These are phyloP conservation scores for Lepraria neglecta DNA, from an alignment of 495 filamentous ascomycete genomes.

Conservation along the genomic window DNA sequence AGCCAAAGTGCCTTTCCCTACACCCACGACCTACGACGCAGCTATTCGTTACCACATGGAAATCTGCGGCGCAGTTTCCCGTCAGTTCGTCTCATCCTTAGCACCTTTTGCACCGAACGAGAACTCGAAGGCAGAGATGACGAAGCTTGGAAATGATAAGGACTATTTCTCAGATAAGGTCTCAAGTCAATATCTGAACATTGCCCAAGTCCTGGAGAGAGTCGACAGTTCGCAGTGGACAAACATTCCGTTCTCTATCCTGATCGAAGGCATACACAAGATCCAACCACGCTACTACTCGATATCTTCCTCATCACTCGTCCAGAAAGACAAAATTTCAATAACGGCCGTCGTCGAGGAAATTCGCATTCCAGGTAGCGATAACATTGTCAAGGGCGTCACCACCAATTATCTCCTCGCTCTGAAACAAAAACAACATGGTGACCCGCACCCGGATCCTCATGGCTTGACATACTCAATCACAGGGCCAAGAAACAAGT, in stretches of 20 bases:
- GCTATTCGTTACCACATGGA: conserved; percentile 95
- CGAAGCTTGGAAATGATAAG: conserved; percentile 83
- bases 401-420: conserved; percentile 96
- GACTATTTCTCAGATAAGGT: conserved; percentile 93
- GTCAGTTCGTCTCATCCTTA: conserved; percentile 84
- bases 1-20: conserved; percentile 95
- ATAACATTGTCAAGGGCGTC: conserved; percentile 84
- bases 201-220: conserved; percentile 77
- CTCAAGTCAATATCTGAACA: conserved; percentile 75
- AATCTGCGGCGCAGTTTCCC: conserved; percentile 89
- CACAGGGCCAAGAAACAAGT: conserved; percentile 88
- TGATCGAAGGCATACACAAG: conserved; percentile 91
- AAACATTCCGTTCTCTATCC: conserved; percentile 82
- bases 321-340: conserved; percentile 88
- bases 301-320: conserved; percentile 92
- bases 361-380: conserved; percentile 64
- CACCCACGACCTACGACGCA: conserved; percentile 93
- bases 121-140: conserved; percentile 73
- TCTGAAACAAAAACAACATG: conserved; percentile 94
- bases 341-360: conserved; percentile 94
- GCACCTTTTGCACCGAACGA: conserved; percentile 89
- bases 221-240: conserved; percentile 67
- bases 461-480: conserved; percentile 87
- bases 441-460: conserved; percentile 75
- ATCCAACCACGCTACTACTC: conserved; percentile 98